Evolutionary conservation across 306 rosid genomes (phyloP), one percentile per base, ranked within the genome.

Genomic region (Pachyrhizus erosus): DNA sequence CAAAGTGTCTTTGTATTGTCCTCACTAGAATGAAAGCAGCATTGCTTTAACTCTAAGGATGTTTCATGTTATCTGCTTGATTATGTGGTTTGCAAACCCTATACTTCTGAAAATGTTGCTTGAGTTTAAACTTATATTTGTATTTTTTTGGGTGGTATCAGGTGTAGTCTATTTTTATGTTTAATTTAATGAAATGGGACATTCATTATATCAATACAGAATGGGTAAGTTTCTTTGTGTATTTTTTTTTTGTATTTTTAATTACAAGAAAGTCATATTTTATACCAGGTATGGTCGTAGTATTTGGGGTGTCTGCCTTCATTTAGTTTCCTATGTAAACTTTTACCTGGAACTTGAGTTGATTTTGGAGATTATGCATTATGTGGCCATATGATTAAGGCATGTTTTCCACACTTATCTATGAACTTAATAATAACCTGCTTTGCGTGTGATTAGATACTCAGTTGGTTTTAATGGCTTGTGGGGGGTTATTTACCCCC

Each of bases 381-480:
- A 24, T 18, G 27, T 33, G 60, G 33, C 61, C 37, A 9, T 80
- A 18, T 42, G 17, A 58, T 0, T 31, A 7, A 26, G 51, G 17
- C 20, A n/a, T n/a, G n/a, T 24, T 60, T 27, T 61, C 34, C 24
- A 33, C 73, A 9, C 70, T n/a, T 10, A 27, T 12, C 27, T 18
- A 10, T 12, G 23, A 33, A 34, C 40, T 14, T 67, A 13, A 33
- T 54, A 27, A 42, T 66, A 52, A 31, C 29, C 55, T 70, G 15
- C 57, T 21, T 5, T 17, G 27, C 34, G 48, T 64, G 26, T 62
- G 58, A 60, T 77, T 67, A 37, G 33, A 62, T 1, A 51, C 10
- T 23, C 33, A 13, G 69, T 60, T 77, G 45, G 79, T 51, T 54
- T 82, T 75, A 65, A 17, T 65, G 39, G 55, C 66, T 57, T 46